A percentile compares a stretch with the other conserved stretches of the same genome.
Conservation (phyloP, 768 basidiomycete species). For the Pleurotus giganteus region DNA sequence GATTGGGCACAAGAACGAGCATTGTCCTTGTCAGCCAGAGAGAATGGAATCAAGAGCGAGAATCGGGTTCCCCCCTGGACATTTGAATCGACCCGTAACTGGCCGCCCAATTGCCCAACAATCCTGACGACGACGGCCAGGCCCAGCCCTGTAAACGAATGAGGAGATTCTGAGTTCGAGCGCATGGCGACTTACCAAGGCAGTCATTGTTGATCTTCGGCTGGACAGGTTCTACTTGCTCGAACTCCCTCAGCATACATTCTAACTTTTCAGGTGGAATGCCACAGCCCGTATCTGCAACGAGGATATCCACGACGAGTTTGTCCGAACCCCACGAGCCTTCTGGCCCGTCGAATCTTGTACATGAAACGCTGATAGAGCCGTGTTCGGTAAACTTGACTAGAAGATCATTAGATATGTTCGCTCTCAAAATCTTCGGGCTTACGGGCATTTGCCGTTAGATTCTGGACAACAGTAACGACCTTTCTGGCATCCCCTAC, state of each 20-base stretch:
- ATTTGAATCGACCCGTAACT: slow-evolving; percentile 74
- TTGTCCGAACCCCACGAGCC: slow-evolving; percentile 44
- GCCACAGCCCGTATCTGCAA: slow-evolving; percentile 73
- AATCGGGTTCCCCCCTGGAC: slow-evolving; percentile 67
- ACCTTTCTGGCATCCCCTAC: slow-evolving; percentile 76
- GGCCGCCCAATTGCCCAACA: slow-evolving; percentile 75
- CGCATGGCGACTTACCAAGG: slow-evolving; percentile 38
- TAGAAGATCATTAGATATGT: slow-evolving; percentile 19
- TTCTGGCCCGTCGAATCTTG: slow-evolving; percentile 46
- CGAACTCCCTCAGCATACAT: slow-evolving; percentile 77
- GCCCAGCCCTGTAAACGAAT: slow-evolving; percentile 50
- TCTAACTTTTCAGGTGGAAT: slow-evolving; percentile 66
- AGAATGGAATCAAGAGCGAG: slow-evolving; percentile 68
- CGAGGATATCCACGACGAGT: slow-evolving; percentile 64
- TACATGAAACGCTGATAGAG: slow-evolving; percentile 58
- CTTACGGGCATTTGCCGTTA: slow-evolving; percentile 73
- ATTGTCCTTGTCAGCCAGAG: slow-evolving; percentile 30
- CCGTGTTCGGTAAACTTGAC: slow-evolving; percentile 74
- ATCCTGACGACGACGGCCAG: slow-evolving; percentile 80
- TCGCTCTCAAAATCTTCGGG: not conserved
- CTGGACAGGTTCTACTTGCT: slow-evolving; percentile 63
- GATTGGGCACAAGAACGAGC: slow-evolving; percentile 15
- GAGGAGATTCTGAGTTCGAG: not conserved
- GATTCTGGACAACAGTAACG: slow-evolving; percentile 71
- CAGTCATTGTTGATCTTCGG: slow-evolving; percentile 37